Evolutionary conservation across 225 moss, liverwort and hornwort species (phyloP), one percentile per base, ranked within the genome.

Genomic region (Ulota crispa): DNA sequence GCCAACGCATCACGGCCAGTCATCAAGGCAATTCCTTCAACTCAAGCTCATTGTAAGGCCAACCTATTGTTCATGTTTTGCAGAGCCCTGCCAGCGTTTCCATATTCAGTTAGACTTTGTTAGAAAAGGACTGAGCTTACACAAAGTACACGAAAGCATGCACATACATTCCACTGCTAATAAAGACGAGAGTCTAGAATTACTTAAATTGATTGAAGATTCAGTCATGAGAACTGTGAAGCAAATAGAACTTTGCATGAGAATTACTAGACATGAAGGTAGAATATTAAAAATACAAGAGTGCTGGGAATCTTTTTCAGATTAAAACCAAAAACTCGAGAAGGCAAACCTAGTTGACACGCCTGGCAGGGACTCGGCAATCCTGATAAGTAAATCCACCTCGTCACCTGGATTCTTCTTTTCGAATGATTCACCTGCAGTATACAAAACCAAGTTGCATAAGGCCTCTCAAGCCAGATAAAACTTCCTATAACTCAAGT

Each of bases 351-450:
- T 90, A 36, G 77, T 50, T 42, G 90, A 88, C 52, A 90, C 85
- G 72, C 85, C 83, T 77, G 90, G 90, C 69, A 90, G 76, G 60
- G 83, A 85, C 64, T 77, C 88, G 3, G 88, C 84, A 70, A 90
- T 86, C 72, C 77, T 80, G 72, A 86, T 30, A 70, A 90, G 73
- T 24, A 88, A 59, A 82, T 81, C 80, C 73, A 84, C 76, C 80
- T 90, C 90, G 75, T 84, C 84, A 66, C 76, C 47, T 30, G 76
- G 20, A 45, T 61, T 76, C 24, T 34, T 43, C 27, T 79, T 82
- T 42, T 82, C 66, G 28, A 39, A 77, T 68, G 32, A 21, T 80
- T 74, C 87, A 62, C 57, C 85, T 79, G 81, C 72, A 82, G n/a
- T n/a, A 79, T 28, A 73, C 4, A 67, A 43, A 69, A 74, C 20